Base-by-base conservation (phyloP, 2,329 filamentous ascomycete genomes). In the Fusarium proliferatum region DNA sequence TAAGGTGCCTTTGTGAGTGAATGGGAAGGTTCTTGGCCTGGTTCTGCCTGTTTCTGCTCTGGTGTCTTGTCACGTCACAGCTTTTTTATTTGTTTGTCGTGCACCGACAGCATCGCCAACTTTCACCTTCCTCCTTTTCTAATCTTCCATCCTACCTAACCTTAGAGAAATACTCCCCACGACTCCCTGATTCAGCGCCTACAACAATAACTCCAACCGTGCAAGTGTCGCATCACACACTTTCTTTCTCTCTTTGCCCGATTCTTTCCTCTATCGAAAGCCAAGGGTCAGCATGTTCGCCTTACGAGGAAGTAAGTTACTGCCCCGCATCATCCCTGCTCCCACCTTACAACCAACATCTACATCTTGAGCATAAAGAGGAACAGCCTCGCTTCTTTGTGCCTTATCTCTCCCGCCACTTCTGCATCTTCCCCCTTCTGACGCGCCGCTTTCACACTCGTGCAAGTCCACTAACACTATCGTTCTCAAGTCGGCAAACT, bases 401-500 rank as follows among this genome's bases (percentile, higher is more conserved):
- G 45, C 39, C 43, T 48, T 46, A 52, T 61, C 23, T 23, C 28
- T 63, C 52, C 41, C 57, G 17, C 26, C 55, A 17, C 34, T 69
- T 48, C 15, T n/a, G 15, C 30, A 42, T 42, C 21, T 19, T 10
- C 30, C 19, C 19, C 48, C 45, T 28, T 34, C 6, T 26, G 42
- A 10, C 38, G 17, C 61, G 51, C 16, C 23, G 12, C 16, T 16
- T 26, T n/a, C 21, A 45, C 21, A 19, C 45, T 46, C 41, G 10
- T 30, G 33, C 33, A 63, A 49, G 26, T 51, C 28, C 43, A 42
- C 74, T 78, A 58, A 79, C 67, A 17, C 30, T 34, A 26, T 42
- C 19, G 43, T 51, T 42, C 41, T 59, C 16, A 70, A 97, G 94
- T 97, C 77, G 93, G 94, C 84, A 98, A 97, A 85, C 92, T 96